Evolutionary conservation across 2,329 filamentous ascomycete genomes (phyloP), one percentile per base, ranked within the genome.

Genomic region (Orbilia javanica): DNA sequence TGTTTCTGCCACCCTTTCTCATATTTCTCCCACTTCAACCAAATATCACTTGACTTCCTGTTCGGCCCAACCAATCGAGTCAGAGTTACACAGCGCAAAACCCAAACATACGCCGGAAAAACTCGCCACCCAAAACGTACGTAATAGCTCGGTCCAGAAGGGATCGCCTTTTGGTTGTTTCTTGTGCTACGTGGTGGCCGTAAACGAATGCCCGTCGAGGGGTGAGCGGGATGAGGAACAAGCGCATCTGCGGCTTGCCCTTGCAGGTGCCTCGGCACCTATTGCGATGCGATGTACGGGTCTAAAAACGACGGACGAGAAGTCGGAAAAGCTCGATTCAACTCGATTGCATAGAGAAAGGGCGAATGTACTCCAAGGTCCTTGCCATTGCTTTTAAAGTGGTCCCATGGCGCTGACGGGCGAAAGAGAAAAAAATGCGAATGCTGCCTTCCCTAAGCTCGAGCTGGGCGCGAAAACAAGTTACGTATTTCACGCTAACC

Each of bases 141-240:
- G 80, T 79, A 42, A 80, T 81, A 39, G 68, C 80, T 34, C 79
- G 80, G 70, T 81, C 81, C 31, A 80, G 67, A 10, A 80, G 60
- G 22, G 81, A 81, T 20, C 80, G 80, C 67, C 88, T 85, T 7
- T 87, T 84, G 42, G 87, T 85, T 57, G 89, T 86, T 65, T 87
- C 85, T 48, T 55, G 53, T 82, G 90, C 87, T 79, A 92, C 86
- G 80, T 91, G 91, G 83, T 97, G 92, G 85, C 93, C 96, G 87
- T 97, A 98, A 82, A 99, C 90, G 79, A 99, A 89, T 64, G 93
- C 94, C 82, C 94, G 92, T 83, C 92, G 90, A 80, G 94, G 97
- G 76, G 95, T 97, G 82, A 99, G 91, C 79, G 96, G 96, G 72
- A 99, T 89, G 80, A 99, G 90, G 85, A 94, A 97, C 84, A 99